Percentiles rank a stretch among this genome's conserved stretches.
These are phyloP conservation scores for Microdochium trichocladiopsis DNA, from an alignment of 2,329 filamentous ascomycete genomes.

Conservation along the genomic window DNA sequence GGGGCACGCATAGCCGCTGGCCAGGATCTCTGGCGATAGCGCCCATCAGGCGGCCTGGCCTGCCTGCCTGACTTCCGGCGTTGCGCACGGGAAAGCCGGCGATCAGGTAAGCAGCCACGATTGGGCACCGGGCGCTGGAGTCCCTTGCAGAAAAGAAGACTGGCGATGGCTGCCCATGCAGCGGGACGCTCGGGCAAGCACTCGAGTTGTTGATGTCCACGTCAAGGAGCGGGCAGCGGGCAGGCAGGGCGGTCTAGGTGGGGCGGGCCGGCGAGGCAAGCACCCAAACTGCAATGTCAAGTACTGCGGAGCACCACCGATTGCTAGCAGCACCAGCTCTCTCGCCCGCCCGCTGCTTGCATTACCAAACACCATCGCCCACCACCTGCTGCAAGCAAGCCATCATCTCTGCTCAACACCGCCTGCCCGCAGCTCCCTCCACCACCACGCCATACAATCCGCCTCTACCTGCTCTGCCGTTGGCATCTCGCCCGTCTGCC, in stretches of 20 bases:
- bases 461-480: background rate
- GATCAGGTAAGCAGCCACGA: too few species aligned
- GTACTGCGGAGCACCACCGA: too few species aligned
- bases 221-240: background rate
- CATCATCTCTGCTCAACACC: background rate
- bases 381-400: too few species aligned
- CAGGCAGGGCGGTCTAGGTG: background rate
- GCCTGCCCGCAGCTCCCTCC: background rate
- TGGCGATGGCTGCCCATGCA: background rate
- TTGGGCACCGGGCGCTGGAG: too few species aligned
- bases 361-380: background rate
- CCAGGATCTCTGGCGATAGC: too few species aligned
- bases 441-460: background rate
- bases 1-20: too few species aligned
- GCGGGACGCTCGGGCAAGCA: background rate
- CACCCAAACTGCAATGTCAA: background rate
- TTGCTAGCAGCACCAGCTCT: too few species aligned
- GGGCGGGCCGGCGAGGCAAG: background rate
- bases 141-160: too few species aligned
- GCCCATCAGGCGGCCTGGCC: background rate
- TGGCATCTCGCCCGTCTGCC: background rate
- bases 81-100: background rate
- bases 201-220: background rate
- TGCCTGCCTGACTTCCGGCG: background rate
- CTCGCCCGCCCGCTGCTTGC: background rate